Evolutionary conservation across 202 grass and related monocot genomes (phyloP).

Genomic region (Brachypodium distachyon): DNA sequence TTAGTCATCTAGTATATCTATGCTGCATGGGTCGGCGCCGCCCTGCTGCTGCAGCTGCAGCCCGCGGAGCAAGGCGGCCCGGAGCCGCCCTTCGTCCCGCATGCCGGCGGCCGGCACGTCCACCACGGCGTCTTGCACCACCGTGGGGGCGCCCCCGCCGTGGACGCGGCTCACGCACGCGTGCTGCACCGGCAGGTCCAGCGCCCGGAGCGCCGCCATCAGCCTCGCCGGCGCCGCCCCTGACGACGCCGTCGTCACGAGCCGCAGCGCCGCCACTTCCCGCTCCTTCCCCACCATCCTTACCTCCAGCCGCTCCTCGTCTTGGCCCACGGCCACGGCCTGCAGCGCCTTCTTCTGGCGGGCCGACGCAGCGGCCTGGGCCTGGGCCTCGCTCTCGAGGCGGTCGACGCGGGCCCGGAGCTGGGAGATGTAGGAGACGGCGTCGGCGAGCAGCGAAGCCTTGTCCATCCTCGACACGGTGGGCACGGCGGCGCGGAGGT

Average conservation of each 20-base stretch:
- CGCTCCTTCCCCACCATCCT: constrained; percentile 1
- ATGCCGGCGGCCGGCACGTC: constrained; percentile 7
- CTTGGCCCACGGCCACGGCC: not conserved
- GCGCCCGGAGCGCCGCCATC: constrained; percentile 3
- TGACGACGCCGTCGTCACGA: not conserved
- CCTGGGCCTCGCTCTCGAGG: constrained; percentile 19
- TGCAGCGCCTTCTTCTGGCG: too few relatives aligned
- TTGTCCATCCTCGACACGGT: constrained; percentile 51
- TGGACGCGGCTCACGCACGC: constrained; percentile 13
- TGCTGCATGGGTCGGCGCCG: too few relatives aligned
- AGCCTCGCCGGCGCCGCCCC: constrained; percentile 9
- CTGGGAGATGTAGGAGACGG: constrained; percentile 27
- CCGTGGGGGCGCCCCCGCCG: too few relatives aligned
- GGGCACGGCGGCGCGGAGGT: constrained; percentile 46
- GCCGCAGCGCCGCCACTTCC: not conserved
- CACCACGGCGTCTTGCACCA: constrained; percentile 33
- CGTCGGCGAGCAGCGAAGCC: constrained; percentile 40
- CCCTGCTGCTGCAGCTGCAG: not conserved
- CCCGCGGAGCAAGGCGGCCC: constrained; percentile 1
- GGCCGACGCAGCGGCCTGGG: not conserved
- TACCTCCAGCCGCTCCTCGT: not conserved
- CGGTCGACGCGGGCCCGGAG: constrained; percentile 2
- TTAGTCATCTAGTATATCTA: too few relatives aligned
- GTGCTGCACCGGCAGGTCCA: constrained; percentile 29
- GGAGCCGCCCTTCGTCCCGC: not conserved